Percentiles rank a stretch among this genome's conserved stretches.
Conservation (phyloP, 768 basidiomycete genomes). For the Pleurotus ostreatus region DNA sequence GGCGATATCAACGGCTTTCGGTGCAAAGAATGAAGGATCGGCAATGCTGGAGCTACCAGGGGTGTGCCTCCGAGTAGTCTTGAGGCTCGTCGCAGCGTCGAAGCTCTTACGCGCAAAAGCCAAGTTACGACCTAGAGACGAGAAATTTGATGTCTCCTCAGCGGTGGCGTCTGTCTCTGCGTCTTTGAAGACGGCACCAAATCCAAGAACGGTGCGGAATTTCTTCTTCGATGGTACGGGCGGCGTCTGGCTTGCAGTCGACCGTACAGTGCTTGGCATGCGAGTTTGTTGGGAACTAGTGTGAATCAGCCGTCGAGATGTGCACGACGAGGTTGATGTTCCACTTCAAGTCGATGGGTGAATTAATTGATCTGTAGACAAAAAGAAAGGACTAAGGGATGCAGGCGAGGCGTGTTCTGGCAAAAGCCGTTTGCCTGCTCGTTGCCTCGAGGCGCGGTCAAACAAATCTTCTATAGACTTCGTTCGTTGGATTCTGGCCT, state of each 20-base stretch:
- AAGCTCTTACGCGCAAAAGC: conserved; percentile 36
- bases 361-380: conserved; percentile 5
- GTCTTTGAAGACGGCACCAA: conserved; percentile 31
- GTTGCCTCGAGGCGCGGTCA: conserved; percentile 9
- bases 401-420: conserved; percentile 8
- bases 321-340: conserved; percentile 2
- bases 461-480: conserved; percentile 1
- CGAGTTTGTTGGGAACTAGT: conserved; percentile 7
- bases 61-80: conserved; percentile 30
- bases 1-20: conserved; percentile 11
- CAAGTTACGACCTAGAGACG: conserved; percentile 21
- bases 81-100: conserved; percentile 37
- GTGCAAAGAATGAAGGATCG: conserved; percentile 39
- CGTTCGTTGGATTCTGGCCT: neutral
- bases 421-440: conserved; percentile 9
- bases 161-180: conserved; percentile 30
- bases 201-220: conserved; percentile 46
- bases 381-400: conserved; percentile 4
- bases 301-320: neutral
- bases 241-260: conserved; percentile 13
- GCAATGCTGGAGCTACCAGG: conserved; percentile 28
- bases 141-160: conserved; percentile 22
- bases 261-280: conserved; percentile 13
- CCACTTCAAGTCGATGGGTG: neutral
- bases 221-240: conserved; percentile 34